Percentiles rank a stretch among this genome's conserved stretches.
Evolutionary conservation across 495 filamentous ascomycete species (phyloP).

Genomic region (Cercophora sp.): DNA sequence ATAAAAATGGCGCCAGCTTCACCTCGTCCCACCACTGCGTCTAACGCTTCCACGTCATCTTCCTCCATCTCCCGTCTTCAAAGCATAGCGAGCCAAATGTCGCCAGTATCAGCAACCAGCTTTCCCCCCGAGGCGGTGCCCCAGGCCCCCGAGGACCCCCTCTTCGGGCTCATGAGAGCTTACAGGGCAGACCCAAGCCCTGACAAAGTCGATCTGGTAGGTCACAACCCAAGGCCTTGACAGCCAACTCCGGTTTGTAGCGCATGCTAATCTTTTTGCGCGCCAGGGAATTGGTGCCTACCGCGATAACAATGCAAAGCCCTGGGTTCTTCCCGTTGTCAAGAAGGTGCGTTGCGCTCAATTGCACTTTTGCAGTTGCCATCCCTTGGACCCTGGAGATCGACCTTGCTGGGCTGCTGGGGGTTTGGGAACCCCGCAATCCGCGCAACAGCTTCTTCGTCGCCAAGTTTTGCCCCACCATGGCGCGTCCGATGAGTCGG

Average conservation of each 20-base stretch:
- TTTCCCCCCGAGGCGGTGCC: slow-evolving; percentile 79
- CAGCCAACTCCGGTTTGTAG: no score
- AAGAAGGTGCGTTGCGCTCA: slow-evolving; percentile 65
- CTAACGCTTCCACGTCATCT: slow-evolving; percentile 18
- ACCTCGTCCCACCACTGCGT: slow-evolving; percentile 17
- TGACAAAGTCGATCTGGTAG: slow-evolving; percentile 82
- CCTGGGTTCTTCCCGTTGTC: slow-evolving; percentile 96
- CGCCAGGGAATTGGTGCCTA: slow-evolving; percentile 85
- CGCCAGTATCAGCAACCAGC: slow-evolving; percentile 49
- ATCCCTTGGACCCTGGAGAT: background rate
- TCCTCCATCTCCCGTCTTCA: slow-evolving; percentile 40
- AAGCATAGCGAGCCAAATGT: slow-evolving; percentile 41
- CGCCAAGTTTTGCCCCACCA: background rate
- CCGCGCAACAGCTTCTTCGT: background rate
- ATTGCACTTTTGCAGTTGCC: background rate
- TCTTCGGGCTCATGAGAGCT: slow-evolving; percentile 90
- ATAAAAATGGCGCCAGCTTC: slow-evolving; percentile 29
- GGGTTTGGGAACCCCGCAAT: background rate
- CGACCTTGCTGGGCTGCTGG: no score
- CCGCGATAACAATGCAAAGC: slow-evolving; percentile 90
- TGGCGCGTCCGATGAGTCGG: no score
- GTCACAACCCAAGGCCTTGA: slow-evolving; percentile 5
- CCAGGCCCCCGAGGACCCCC: slow-evolving; percentile 88
- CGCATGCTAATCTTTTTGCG: background rate
- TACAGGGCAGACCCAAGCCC: slow-evolving; percentile 78